These are phyloP conservation scores for Yamadazyma diospyri DNA, from an alignment of 1,139 yeast genomes.

Conservation along the genomic window DNA sequence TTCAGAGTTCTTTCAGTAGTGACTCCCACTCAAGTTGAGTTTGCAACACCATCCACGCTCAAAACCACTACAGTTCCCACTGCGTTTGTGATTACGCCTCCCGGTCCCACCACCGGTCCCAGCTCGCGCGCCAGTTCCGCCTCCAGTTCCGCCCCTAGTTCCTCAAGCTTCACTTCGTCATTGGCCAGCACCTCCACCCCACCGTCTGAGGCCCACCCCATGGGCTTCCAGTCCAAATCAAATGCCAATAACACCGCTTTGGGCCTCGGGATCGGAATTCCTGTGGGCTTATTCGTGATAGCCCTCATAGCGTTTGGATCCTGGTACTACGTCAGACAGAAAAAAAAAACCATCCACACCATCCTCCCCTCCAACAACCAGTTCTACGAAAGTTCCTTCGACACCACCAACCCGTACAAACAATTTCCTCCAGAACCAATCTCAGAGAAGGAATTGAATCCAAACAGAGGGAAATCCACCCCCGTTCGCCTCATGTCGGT, in stretches of 20 bases:
- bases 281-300: conserved; percentile 31
- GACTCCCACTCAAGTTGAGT: conserved; percentile 5
- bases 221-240: not conserved
- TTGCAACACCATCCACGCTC: conserved; percentile 7
- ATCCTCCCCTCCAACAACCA: conserved; percentile 11
- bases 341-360: conserved; percentile 8
- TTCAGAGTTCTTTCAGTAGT: conserved; percentile 4
- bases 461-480: conserved; percentile 5
- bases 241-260: conserved; percentile 19
- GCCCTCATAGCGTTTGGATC: conserved; percentile 23
- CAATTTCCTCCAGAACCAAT: not conserved
- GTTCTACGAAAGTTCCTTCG: not conserved
- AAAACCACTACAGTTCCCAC: conserved; percentile 1
- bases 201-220: no score
- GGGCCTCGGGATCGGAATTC: conserved; percentile 45
- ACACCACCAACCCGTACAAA: not conserved
- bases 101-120: not conserved
- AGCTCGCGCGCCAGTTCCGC: not conserved
- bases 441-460: not conserved
- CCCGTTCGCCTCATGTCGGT: conserved; percentile 15
- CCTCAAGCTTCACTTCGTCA: no score
- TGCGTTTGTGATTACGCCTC: conserved; percentile 1
- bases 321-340: conserved; percentile 16
- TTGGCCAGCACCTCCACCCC: no score
- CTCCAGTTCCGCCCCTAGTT: not conserved